Conservation (phyloP, 352 stramenopile genomes). For the Phytopythium sindhum region DNA sequence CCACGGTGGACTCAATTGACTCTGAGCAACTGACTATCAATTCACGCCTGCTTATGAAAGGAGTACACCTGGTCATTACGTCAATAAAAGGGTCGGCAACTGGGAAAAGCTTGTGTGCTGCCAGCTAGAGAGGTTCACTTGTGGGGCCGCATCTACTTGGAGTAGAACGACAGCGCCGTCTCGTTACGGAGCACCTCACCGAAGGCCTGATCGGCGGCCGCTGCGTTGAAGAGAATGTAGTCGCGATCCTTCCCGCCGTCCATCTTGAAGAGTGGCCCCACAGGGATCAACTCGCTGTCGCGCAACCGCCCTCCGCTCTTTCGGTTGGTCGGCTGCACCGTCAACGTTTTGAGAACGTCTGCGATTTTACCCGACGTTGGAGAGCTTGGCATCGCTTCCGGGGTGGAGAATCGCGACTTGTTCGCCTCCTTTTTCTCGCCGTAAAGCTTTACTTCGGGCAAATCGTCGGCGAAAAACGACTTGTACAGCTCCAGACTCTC, state of each 20-base stretch:
- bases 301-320: slow-evolving; percentile 16
- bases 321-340: slow-evolving; percentile 23
- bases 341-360: slow-evolving; percentile 26
- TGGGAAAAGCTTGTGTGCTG: not conserved
- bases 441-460: slow-evolving; percentile 60
- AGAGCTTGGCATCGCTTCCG: slow-evolving; percentile 11
- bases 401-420: slow-evolving; percentile 18
- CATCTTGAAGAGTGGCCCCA: slow-evolving; percentile 75
- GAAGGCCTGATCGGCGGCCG: slow-evolving; percentile 63
- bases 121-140: not conserved
- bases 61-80: slow-evolving; percentile 1
- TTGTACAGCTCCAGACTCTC: slow-evolving; percentile 80
- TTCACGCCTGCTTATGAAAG: not conserved
- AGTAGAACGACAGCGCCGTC: slow-evolving; percentile 69
- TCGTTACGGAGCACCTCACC: slow-evolving; percentile 77
- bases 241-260: slow-evolving; percentile 77
- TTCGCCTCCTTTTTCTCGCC: slow-evolving; percentile 6
- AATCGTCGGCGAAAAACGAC: slow-evolving; percentile 73
- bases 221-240: slow-evolving; percentile 82
- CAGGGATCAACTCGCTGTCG: slow-evolving; percentile 52
- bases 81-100: not conserved
- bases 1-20: not conserved
- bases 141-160: slow-evolving; percentile 30
- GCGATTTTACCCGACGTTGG: slow-evolving; percentile 17
- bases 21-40: not conserved